Conservation (phyloP, 148 eudicot genomes). For the Vaccinium vitisidaea region DNA sequence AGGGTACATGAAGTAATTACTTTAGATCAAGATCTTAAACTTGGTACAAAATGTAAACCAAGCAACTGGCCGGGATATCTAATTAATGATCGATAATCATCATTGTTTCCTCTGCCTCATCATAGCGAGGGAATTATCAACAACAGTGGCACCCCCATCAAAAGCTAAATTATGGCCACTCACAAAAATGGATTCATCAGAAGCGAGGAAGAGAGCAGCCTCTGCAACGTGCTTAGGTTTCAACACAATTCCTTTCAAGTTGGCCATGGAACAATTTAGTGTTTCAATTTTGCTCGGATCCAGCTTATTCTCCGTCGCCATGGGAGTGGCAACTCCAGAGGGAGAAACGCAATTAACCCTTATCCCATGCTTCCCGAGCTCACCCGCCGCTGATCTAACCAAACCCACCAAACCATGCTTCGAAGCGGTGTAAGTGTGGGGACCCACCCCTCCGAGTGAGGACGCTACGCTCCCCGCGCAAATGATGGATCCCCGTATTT, state of each 20-base stretch:
- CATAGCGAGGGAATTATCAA: background rate
- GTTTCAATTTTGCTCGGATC: background rate
- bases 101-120: background rate
- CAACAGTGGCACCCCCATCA: background rate
- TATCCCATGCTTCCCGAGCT: background rate
- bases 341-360: background rate
- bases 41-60: too few species aligned
- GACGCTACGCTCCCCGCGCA: background rate
- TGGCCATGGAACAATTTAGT: background rate
- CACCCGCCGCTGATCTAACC: background rate
- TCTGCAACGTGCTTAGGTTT: background rate
- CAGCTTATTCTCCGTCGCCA: background rate
- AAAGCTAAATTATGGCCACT: background rate
- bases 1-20: too few species aligned
- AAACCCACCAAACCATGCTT: background rate
- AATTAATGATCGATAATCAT: too few species aligned
- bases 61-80: too few species aligned
- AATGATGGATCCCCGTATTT: background rate
- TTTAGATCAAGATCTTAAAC: too few species aligned
- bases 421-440: background rate
- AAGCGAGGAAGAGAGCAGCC: background rate
- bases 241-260: background rate
- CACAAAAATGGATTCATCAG: background rate
- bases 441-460: background rate
- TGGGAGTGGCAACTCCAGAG: background rate